Base-by-base conservation (phyloP, 148 eudicot genomes). In the Amaranthus palmeri region DNA sequence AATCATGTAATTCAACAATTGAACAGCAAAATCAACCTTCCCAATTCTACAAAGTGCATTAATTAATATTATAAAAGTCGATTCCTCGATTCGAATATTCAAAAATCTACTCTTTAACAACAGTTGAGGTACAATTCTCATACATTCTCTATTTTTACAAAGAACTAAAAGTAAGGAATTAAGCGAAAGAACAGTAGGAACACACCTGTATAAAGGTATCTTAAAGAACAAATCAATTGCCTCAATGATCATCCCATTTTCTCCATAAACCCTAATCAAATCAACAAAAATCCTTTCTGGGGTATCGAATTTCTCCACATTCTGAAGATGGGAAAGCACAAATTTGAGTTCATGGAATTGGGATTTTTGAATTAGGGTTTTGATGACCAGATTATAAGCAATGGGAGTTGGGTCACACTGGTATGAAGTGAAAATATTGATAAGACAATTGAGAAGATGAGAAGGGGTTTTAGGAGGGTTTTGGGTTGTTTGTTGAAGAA, bases 161-260 rank as follows among this genome's bases (percentile, higher is more conserved):
- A 86, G 82, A 65, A 85, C 74, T 7, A 69, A 58, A 62, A 88
- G 83, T 72, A 88, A 65, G 47, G 79, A 78, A 74, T 88, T 85
- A 65, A 88, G 80, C 6, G 83, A 82, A 1, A 79, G 72, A 2
- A 79, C 86, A 59, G 87, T 77, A 53, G 87, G 87, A 55, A 66
- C 81, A 56, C 93, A 88, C 74, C 90, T 86, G 74, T 81, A 86
- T 7, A 68, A 68, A 14, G 90, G 88, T 12, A 85, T 81, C 59
- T 80, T 83, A 57, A 77, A 85, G 68, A 88, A 88, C 66, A 86
- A 70, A 56, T 86, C 85, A 74, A 88, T 68, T n/a, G 87, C 87
- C 12, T 83, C 85, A 43, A 57, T 41, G 43, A 83, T 41, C 83
- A 72, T 66, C 61, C 70, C 66, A 8, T 51, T 68, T 47, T 68